Conservation (phyloP, 148 eudicot genomes). For the Polygonum aviculare region DNA sequence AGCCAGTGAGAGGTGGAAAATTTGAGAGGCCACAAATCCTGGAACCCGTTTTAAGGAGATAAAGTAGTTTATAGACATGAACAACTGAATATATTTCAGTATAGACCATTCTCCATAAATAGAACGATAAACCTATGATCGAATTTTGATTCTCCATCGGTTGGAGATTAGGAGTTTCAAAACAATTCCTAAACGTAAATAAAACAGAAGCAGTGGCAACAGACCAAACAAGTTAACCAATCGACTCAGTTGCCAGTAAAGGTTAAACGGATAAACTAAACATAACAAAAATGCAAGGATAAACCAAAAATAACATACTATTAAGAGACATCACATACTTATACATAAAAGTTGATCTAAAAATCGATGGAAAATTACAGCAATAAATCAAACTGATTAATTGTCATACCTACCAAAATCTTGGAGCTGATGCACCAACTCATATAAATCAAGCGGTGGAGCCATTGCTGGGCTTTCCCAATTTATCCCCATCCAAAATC, state of each 20-base stretch:
- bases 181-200: background rate
- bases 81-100: too few relatives aligned
- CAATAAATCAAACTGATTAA: background rate
- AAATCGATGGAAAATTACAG: background rate
- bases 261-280: background rate
- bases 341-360: background rate
- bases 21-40: too few relatives aligned
- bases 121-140: background rate
- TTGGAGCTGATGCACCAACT: conserved; percentile 10
- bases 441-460: background rate
- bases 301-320: background rate
- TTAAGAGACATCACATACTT: background rate
- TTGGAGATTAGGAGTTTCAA: background rate
- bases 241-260: background rate
- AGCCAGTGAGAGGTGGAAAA: too few relatives aligned
- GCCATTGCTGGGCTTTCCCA: conserved; percentile 4
- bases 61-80: too few relatives aligned
- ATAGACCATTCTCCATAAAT: background rate
- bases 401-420: conserved; percentile 27
- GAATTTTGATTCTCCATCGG: background rate
- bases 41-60: too few relatives aligned
- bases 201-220: background rate
- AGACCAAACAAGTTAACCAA: background rate
- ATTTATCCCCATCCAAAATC: conserved; percentile 46
- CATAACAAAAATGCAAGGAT: background rate